These are phyloP conservation scores for Hypoxylon sp. DNA, from an alignment of 2,329 filamentous ascomycete genomes.

Conservation along the genomic window DNA sequence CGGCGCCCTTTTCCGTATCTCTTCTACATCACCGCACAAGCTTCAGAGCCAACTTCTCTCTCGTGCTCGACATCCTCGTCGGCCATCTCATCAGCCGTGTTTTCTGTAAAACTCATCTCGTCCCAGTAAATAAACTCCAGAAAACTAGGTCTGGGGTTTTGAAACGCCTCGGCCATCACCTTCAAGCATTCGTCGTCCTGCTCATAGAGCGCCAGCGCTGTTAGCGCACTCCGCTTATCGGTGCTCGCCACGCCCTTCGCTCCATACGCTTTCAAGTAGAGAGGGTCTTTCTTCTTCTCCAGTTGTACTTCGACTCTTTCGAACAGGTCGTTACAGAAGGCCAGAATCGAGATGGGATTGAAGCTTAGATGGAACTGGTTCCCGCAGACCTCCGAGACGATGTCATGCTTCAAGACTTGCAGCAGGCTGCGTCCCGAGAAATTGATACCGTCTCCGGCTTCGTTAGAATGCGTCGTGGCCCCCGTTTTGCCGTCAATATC, in stretches of 20 bases:
- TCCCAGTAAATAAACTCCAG: slow-evolving; percentile 56
- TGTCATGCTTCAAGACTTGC: slow-evolving; percentile 48
- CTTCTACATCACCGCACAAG: slow-evolving; percentile 19
- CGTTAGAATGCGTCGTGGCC: not conserved
- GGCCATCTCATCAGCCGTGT: not conserved
- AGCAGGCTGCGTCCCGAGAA: slow-evolving; percentile 38
- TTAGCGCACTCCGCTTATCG: slow-evolving; percentile 50
- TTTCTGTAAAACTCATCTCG: slow-evolving; percentile 23
- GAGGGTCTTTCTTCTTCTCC: slow-evolving; percentile 46
- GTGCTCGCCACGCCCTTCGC: slow-evolving; percentile 28
- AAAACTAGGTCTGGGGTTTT: slow-evolving; percentile 48
- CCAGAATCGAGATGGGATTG: slow-evolving; percentile 55
- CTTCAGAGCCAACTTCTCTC: not conserved
- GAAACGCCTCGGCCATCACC: slow-evolving; percentile 52
- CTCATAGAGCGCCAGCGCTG: slow-evolving; percentile 44
- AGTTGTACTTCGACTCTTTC: slow-evolving; percentile 52
- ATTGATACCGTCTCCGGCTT: slow-evolving; percentile 7
- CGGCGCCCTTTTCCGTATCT: not conserved
- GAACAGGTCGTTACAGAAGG: slow-evolving; percentile 49
- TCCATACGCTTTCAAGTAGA: slow-evolving; percentile 54
- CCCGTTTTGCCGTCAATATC: not conserved
- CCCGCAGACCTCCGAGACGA: slow-evolving; percentile 53
- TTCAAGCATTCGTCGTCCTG: slow-evolving; percentile 54
- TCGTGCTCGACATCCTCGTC: not conserved
- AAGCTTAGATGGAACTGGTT: slow-evolving; percentile 52